These are phyloP conservation scores for Mycena rebaudengoi DNA, from an alignment of 768 basidiomycete species.

Conservation along the genomic window DNA sequence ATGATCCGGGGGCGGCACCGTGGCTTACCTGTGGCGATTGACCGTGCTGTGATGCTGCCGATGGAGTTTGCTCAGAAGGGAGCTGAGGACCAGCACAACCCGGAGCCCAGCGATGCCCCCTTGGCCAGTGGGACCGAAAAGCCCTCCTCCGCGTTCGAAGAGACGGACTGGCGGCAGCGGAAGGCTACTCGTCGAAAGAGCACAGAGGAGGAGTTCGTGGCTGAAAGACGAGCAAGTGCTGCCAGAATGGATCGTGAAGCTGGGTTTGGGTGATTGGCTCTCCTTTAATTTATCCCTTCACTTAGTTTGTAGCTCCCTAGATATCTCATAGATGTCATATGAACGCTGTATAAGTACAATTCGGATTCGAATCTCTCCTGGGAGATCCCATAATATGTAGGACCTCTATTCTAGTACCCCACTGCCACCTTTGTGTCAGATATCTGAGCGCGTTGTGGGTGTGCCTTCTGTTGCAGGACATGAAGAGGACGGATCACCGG, in stretches of 20 bases:
- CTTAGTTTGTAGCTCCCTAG: no score
- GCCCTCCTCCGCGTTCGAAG: slow-evolving; percentile 8
- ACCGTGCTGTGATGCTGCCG: slow-evolving; percentile 86
- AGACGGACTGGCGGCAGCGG: slow-evolving; percentile 16
- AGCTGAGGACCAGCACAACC: slow-evolving; percentile 6
- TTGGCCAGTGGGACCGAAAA: slow-evolving; percentile 11
- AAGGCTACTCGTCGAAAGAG: slow-evolving; percentile 13
- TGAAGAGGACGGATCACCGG: no score
- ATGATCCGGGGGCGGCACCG: slow-evolving; percentile 96
- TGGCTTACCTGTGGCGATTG: slow-evolving; percentile 87
- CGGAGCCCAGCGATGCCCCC: not conserved
- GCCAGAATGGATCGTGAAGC: slow-evolving; percentile 9
- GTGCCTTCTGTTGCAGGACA: no score
- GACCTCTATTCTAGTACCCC: not conserved
- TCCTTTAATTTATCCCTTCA: not conserved
- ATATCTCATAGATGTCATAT: not conserved
- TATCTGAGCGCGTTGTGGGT: not conserved
- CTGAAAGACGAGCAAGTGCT: slow-evolving; percentile 8
- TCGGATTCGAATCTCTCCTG: no score
- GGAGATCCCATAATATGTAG: no score
- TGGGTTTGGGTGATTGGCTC: not conserved
- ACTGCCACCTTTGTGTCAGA: not conserved
- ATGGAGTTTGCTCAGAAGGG: slow-evolving; percentile 56
- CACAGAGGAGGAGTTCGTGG: slow-evolving; percentile 6
- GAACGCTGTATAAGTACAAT: no score